Conservation (phyloP, 108 stramenopile species). For the Schizochytrium sp. region DNA sequence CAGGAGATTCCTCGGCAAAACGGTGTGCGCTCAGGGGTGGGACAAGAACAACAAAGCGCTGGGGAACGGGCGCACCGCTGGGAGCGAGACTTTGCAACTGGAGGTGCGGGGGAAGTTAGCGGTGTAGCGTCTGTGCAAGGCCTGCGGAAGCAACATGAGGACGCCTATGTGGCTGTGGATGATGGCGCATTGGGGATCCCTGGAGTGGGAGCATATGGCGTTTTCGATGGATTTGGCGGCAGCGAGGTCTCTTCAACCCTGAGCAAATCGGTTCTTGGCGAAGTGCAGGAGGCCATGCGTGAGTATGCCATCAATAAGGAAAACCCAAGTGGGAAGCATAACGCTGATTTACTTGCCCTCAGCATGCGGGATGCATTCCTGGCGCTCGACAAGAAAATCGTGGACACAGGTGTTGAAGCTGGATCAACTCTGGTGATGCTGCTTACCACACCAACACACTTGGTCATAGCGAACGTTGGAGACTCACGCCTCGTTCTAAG, state of each 20-base stretch:
- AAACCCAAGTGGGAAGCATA: background rate
- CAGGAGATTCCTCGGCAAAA: too few relatives aligned
- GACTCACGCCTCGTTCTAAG: background rate
- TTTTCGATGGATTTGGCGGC: constrained; percentile 23
- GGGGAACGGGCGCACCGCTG: background rate
- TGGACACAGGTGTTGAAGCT: background rate
- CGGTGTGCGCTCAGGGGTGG: too few relatives aligned
- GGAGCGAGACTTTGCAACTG: background rate
- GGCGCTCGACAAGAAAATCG: background rate
- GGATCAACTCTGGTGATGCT: constrained; percentile 30
- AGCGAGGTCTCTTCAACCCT: constrained; percentile 12
- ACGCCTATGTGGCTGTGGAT: constrained; percentile 5
- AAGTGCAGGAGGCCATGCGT: constrained; percentile 4
- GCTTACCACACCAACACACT: constrained; percentile 9
- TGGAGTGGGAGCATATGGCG: background rate
- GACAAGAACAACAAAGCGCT: background rate
- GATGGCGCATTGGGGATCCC: background rate
- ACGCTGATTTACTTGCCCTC: background rate
- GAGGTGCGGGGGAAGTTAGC: background rate
- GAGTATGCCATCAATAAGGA: background rate
- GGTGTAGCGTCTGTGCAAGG: constrained; percentile 11
- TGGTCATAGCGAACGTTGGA: constrained; percentile 3
- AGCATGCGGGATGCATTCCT: constrained; percentile 26
- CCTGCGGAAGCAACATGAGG: background rate
- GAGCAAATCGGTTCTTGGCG: background rate